A percentile compares a stretch with the other conserved stretches of the same genome.
Conservation (phyloP, 1,284 basidiomycete genomes). For the Calocybe gambosa region DNA sequence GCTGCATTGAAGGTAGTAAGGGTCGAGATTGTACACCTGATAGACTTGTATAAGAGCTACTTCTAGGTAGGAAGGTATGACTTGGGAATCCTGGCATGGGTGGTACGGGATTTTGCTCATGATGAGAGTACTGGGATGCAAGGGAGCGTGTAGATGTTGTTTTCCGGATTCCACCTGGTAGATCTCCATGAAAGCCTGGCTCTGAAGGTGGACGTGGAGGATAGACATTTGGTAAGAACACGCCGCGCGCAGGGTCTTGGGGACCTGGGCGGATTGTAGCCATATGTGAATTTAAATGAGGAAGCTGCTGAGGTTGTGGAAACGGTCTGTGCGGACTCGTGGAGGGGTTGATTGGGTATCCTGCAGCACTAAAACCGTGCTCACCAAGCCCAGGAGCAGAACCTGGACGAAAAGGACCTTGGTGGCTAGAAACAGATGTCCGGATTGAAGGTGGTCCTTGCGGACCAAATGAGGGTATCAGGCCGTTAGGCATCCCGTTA, state of each 20-base stretch:
- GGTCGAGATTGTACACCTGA: slow-evolving; percentile 46
- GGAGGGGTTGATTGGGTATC: slow-evolving; percentile 8
- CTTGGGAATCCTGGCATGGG: slow-evolving; percentile 43
- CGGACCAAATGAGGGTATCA: slow-evolving; percentile 4
- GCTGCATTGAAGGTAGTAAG: slow-evolving; percentile 56
- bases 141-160: slow-evolving; percentile 59
- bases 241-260: slow-evolving; percentile 19
- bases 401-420: slow-evolving; percentile 15
- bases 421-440: slow-evolving; percentile 33
- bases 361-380: slow-evolving; percentile 1
- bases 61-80: slow-evolving; percentile 27
- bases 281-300: slow-evolving; percentile 7
- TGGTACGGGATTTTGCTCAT: slow-evolving; percentile 34
- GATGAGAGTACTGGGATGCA: slow-evolving; percentile 44
- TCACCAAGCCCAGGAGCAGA: slow-evolving; percentile 3
- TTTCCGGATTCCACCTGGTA: slow-evolving; percentile 49
- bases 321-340: slow-evolving; percentile 7
- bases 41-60: slow-evolving; percentile 32
- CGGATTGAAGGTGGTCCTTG: slow-evolving; percentile 32
- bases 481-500: slow-evolving; percentile 23
- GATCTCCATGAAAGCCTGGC: slow-evolving; percentile 29
- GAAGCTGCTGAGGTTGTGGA: slow-evolving; percentile 10
- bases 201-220: slow-evolving; percentile 36
- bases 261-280: slow-evolving; percentile 12
- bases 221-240: slow-evolving; percentile 17